Evolutionary conservation across 495 filamentous ascomycete genomes (phyloP).

Genomic region (Aspergillus leporis): DNA sequence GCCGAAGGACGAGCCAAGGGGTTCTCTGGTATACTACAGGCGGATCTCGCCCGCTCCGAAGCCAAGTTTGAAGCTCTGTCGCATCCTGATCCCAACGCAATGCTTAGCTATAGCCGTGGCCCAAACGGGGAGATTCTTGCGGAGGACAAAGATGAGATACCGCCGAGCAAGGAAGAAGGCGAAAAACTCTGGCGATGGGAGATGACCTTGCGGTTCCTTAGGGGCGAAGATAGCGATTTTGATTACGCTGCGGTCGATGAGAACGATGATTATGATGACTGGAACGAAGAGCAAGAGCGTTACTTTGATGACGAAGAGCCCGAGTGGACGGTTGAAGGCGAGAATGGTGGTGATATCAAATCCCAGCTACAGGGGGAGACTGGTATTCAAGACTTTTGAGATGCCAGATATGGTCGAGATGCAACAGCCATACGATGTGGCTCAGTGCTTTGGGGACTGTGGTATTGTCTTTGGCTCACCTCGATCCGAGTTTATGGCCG

Average conservation of each 20-base stretch:
- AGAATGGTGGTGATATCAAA: slow-evolving; percentile 35
- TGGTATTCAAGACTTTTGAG: slow-evolving; percentile 78
- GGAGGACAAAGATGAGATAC: slow-evolving; percentile 58
- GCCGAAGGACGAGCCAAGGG: slow-evolving; percentile 69
- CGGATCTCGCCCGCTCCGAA: slow-evolving; percentile 70
- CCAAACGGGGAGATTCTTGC: slow-evolving; percentile 56
- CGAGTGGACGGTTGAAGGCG: slow-evolving; percentile 55
- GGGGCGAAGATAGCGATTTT: slow-evolving; percentile 73
- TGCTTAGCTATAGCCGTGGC: slow-evolving; percentile 47
- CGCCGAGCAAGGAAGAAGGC: slow-evolving; percentile 64
- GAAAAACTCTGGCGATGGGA: slow-evolving; percentile 64
- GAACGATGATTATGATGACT: slow-evolving; percentile 69
- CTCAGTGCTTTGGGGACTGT: background rate
- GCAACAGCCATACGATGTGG: background rate
- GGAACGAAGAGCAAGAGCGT: slow-evolving; percentile 60
- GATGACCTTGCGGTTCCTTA: slow-evolving; percentile 68
- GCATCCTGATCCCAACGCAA: slow-evolving; percentile 53
- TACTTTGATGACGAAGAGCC: slow-evolving; percentile 81
- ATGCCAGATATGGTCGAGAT: background rate
- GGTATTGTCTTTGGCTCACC: background rate
- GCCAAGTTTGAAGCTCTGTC: slow-evolving; percentile 65
- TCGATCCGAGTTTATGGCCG: background rate
- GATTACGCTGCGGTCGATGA: slow-evolving; percentile 69
- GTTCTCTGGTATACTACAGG: slow-evolving; percentile 70
- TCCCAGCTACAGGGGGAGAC: slow-evolving; percentile 63